Percentiles rank a stretch among this genome's conserved stretches.
Evolutionary conservation across 768 basidiomycete species (phyloP).

Genomic region (Multifurca ochricompacta): DNA sequence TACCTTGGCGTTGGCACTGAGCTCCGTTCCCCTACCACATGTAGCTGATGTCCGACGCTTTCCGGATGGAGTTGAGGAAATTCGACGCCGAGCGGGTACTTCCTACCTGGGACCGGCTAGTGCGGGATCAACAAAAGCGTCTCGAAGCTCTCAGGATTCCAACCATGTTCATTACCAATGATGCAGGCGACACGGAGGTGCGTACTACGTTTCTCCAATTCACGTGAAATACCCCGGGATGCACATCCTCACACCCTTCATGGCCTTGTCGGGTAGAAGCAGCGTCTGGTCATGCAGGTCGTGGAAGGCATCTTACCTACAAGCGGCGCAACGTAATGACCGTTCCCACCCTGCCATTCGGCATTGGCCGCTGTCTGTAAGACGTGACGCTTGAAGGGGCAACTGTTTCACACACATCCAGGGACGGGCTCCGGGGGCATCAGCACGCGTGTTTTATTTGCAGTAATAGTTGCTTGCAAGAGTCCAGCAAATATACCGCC

Average conservation of each 20-base stretch:
- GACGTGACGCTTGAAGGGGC: neutral
- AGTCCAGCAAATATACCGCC: neutral
- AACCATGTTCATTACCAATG: slow-evolving; percentile 55
- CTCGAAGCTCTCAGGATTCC: slow-evolving; percentile 59
- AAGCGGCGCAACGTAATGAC: slow-evolving; percentile 8
- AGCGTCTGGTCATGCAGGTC: slow-evolving; percentile 63
- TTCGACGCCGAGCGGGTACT: slow-evolving; percentile 68
- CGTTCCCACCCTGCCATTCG: neutral
- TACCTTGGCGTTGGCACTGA: neutral
- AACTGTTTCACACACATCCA: slow-evolving; percentile 7
- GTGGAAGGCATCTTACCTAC: slow-evolving; percentile 44
- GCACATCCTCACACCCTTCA: slow-evolving; percentile 1
- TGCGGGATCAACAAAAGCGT: slow-evolving; percentile 58
- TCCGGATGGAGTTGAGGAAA: slow-evolving; percentile 53
- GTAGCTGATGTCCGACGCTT: slow-evolving; percentile 59
- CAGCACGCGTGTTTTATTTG: neutral
- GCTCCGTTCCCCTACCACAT: neutral
- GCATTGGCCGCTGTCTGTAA: neutral
- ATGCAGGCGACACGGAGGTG: slow-evolving; percentile 50
- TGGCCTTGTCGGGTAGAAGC: slow-evolving; percentile 37
- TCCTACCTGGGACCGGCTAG: slow-evolving; percentile 70
- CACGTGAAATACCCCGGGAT: neutral
- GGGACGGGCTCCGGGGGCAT: neutral
- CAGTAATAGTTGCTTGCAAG: neutral
- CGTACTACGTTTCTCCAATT: slow-evolving; percentile 21